Percentiles rank a stretch among this genome's conserved stretches.
phyloP scores from a whole-genome alignment of 2,329 filamentous ascomycete genomes.

The Fusarium sterilihyphosum region DNA sequence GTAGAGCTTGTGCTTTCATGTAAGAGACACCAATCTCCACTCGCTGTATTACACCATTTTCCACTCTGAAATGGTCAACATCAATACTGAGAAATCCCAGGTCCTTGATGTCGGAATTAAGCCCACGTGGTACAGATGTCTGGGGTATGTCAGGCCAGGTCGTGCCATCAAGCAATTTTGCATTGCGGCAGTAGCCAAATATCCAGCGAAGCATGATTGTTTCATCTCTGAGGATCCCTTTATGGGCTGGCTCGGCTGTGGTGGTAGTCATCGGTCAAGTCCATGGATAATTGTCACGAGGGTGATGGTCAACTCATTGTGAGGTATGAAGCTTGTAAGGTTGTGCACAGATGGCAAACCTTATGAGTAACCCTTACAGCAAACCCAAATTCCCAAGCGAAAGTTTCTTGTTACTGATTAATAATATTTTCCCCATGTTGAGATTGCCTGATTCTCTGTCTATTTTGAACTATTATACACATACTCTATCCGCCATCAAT shows the following conservation, averaged over 20 bases:
- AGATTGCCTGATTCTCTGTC: background rate
- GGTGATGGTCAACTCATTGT: accelerated
- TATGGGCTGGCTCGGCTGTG: constrained; percentile 6
- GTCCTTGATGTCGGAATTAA: constrained; percentile 2
- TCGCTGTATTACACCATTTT: constrained; percentile 9
- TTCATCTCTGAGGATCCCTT: constrained; percentile 28
- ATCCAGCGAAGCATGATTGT: constrained; percentile 18
- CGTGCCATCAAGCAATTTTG: background rate
- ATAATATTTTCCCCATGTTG: background rate
- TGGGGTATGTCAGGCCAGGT: constrained; percentile 1
- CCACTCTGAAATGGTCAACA: constrained; percentile 10
- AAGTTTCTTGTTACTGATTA: background rate
- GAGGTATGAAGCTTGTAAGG: background rate
- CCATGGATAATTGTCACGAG: too few relatives aligned
- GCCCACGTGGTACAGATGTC: background rate
- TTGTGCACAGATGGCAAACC: background rate
- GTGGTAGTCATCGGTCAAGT: background rate
- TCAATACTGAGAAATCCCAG: constrained; percentile 26
- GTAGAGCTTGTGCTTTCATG: constrained; percentile 9
- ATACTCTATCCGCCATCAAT: background rate
- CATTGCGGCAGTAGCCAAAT: constrained; percentile 13
- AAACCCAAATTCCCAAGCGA: background rate
- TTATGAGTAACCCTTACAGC: background rate
- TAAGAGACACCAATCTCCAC: constrained; percentile 17
- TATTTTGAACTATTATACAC: background rate